These are phyloP conservation scores for Artemisia argyi DNA, from an alignment of 129 eudicot genomes.

Conservation along the genomic window DNA sequence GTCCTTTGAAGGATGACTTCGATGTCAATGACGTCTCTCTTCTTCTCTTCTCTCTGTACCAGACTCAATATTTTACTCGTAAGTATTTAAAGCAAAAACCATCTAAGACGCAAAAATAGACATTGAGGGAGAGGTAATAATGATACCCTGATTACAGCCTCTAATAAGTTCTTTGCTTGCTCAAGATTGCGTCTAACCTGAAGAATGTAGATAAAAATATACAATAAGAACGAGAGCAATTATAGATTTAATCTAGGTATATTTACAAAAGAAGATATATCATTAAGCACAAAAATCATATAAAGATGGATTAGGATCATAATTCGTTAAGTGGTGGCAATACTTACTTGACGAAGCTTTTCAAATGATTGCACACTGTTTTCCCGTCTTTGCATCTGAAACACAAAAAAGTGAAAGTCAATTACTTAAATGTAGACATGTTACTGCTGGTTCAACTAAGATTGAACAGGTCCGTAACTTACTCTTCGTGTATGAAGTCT, in stretches of 20 bases:
- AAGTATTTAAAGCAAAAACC: background rate
- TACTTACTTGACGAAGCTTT: slow-evolving; percentile 90
- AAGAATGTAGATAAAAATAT: background rate
- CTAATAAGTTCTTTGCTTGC: slow-evolving; percentile 84
- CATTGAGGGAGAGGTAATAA: background rate
- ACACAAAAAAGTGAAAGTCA: slow-evolving; percentile 11
- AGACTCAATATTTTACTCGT: slow-evolving; percentile 9
- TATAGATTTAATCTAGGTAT: background rate
- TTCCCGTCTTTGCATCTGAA: slow-evolving; percentile 97
- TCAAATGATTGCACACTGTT: slow-evolving; percentile 97
- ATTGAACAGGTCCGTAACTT: slow-evolving; percentile 22
- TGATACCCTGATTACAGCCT: slow-evolving; percentile 78
- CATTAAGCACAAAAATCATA: slow-evolving; percentile 4
- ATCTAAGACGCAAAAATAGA: slow-evolving; percentile 2
- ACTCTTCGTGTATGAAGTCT: slow-evolving; percentile 96
- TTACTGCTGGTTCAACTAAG: background rate
- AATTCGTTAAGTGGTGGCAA: background rate
- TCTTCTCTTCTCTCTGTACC: slow-evolving; percentile 91
- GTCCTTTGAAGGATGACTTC: slow-evolving; percentile 86
- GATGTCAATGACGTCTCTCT: slow-evolving; percentile 85
- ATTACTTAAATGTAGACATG: background rate
- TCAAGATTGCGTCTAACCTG: slow-evolving; percentile 99
- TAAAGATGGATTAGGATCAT: slow-evolving; percentile 6
- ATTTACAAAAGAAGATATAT: background rate
- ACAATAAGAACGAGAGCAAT: background rate